phyloP scores from a whole-genome alignment of 116 monocot genomes.

The Thalassia testudinum region DNA sequence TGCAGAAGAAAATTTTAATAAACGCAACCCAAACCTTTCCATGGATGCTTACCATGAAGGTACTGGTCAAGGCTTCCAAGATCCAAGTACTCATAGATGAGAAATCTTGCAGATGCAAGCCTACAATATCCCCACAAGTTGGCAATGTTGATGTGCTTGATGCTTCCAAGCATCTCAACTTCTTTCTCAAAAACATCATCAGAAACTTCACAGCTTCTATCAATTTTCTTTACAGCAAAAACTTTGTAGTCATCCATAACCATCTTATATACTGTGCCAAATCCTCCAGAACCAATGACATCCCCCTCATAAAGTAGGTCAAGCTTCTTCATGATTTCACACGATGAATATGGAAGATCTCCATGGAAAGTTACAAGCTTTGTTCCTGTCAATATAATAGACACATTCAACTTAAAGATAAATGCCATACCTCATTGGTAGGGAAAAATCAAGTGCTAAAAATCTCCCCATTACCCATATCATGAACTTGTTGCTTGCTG shows the following conservation, averaged over 20 bases:
- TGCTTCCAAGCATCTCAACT: conserved; percentile 64
- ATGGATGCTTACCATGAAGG: conserved; percentile 50
- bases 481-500: conserved; percentile 41
- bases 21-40: too few species aligned
- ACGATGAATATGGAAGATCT: conserved; percentile 79
- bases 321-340: conserved; percentile 62
- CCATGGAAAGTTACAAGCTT: conserved; percentile 83
- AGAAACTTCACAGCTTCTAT: conserved; percentile 32
- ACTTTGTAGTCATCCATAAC: conserved; percentile 66
- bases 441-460: neutral
- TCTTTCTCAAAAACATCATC: conserved; percentile 78
- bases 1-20: too few species aligned
- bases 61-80: conserved; percentile 82
- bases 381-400: conserved; percentile 25
- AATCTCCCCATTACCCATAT: conserved; percentile 19
- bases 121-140: conserved; percentile 82
- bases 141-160: conserved; percentile 92
- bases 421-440: neutral
- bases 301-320: conserved; percentile 81
- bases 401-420: neutral
- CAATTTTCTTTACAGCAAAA: conserved; percentile 88
- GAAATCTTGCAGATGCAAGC: conserved; percentile 56
- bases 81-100: conserved; percentile 75
- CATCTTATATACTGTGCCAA: conserved; percentile 90
- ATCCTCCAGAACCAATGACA: conserved; percentile 78